Evolutionary conservation across 495 filamentous ascomycete species (phyloP).

Genomic region (Tricharina praecox): DNA sequence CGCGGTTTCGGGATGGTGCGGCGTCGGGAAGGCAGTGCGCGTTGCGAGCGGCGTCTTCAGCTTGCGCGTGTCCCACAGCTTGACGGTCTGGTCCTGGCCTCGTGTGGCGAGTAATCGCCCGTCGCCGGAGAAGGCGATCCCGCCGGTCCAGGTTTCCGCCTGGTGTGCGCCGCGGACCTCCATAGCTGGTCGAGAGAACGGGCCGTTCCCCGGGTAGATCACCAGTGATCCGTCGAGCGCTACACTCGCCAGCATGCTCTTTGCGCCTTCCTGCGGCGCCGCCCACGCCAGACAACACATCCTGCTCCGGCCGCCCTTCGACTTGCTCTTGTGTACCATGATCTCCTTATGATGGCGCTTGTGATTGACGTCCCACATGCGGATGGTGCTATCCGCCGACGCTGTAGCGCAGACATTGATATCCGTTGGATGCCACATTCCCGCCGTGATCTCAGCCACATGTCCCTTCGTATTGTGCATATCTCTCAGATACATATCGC

Average conservation of each 20-base stretch:
- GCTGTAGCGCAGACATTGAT: conserved; percentile 71
- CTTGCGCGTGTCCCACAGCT: conserved; percentile 85
- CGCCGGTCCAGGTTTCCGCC: conserved; percentile 76
- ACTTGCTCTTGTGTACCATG: conserved; percentile 81
- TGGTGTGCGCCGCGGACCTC: conserved; percentile 77
- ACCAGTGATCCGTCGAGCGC: conserved; percentile 78
- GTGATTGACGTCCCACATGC: conserved; percentile 91
- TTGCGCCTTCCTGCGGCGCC: conserved; percentile 55
- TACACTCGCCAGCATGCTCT: conserved; percentile 64
- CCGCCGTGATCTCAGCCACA: conserved; percentile 71
- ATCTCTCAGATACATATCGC: conserved; percentile 94
- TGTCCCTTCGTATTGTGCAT: conserved; percentile 96
- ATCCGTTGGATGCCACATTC: conserved; percentile 75
- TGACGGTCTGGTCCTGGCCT: conserved; percentile 62
- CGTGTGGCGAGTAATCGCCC: conserved; percentile 75
- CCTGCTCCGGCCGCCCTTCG: conserved; percentile 71
- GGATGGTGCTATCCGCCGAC: conserved; percentile 78
- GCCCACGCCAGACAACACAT: conserved; percentile 84
- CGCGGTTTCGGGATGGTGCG: conserved; percentile 60
- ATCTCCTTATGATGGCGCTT: conserved; percentile 78
- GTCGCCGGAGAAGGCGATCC: conserved; percentile 80
- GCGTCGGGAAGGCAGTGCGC: conserved; percentile 64
- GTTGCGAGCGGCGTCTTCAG: conserved; percentile 76
- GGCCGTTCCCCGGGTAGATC: conserved; percentile 85
- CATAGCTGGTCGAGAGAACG: conserved; percentile 65